phyloP scores from a whole-genome alignment of 202 grass and related monocot species.

The Carex sylvatica region DNA sequence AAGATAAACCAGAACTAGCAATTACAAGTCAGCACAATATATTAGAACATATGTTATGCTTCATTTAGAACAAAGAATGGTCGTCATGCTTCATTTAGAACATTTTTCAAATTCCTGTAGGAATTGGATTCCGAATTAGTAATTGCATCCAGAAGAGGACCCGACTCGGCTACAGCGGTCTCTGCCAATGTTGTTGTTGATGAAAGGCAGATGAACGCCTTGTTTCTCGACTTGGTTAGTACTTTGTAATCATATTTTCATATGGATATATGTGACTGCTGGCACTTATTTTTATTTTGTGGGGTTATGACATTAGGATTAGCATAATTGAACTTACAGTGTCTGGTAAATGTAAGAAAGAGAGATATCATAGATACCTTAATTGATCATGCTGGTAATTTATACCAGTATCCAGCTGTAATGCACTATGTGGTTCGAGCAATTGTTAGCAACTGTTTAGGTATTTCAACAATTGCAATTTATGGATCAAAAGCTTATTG shows the following conservation, averaged over 20 bases:
- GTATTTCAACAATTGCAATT: background rate
- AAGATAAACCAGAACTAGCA: background rate
- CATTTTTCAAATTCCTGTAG: slow-evolving; percentile 43
- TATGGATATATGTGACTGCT: background rate
- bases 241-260: slow-evolving; percentile 32
- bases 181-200: slow-evolving; percentile 86
- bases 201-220: slow-evolving; percentile 90
- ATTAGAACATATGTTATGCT: background rate
- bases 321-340: background rate
- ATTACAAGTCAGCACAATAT: background rate
- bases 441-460: background rate
- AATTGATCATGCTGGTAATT: background rate
- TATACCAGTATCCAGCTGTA: background rate
- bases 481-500: background rate
- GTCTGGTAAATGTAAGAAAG: background rate
- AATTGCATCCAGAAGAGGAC: slow-evolving; percentile 63
- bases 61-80: background rate
- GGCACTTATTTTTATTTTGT: background rate
- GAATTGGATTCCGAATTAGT: slow-evolving; percentile 92
- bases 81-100: background rate
- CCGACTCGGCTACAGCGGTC: slow-evolving; percentile 53
- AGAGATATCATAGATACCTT: background rate
- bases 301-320: background rate
- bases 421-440: background rate
- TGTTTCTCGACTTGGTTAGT: slow-evolving; percentile 93